Base-by-base conservation (phyloP, 1,284 basidiomycete species). In the Afroboletus lepidellus region DNA sequence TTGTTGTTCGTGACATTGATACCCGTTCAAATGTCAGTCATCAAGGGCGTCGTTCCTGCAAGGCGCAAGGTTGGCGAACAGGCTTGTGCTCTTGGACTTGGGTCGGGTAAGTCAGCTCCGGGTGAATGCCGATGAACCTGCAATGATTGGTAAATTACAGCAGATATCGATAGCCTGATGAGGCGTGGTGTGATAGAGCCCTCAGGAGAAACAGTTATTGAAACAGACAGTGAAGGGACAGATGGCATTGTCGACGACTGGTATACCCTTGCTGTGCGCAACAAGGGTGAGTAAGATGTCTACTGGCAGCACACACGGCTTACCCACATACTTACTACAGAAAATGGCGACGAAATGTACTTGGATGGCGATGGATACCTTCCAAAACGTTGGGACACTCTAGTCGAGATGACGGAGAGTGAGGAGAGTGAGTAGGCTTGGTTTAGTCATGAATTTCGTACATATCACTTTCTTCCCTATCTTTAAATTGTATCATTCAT, bases 331-430 rank as follows among this genome's bases (percentile, higher is more conserved):
- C 8, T 3, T 8, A 2, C n/a, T 20, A 13, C 29, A 59, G 57
- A 29, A 5, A 27, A 25, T 1, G 34, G 3, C 8, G n/a, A 50
- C 9, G 34, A 27, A 25, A 7, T 7, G 3, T 13, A 23, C 21
- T 25, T 12, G 13, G 32, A 41, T 21, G 30, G 2, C 24, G 3
- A 21, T 6, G 23, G 2, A 18, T 6, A 15, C 20, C 41, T 25
- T 30, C 16, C 29, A 3, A 46, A 5, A 24, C 57, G 57, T n/a
- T 58, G 41, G 36, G 60, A 58, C 18, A 47, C 55, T 30, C 33
- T 58, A 2, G 12, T 46, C 9, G 54, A 58, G 32, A 47, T 47
- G 4, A 34, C 41, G 5, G 55, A 58, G 8, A 5, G 9, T 16
- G 13, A 44, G 8, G 45, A 59, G 27, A 36, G 18, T 9, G 48